A percentile compares a stretch with the other conserved stretches of the same genome.
Conservation (phyloP, 2,329 filamentous ascomycete genomes). For the Diatrype stigma region DNA sequence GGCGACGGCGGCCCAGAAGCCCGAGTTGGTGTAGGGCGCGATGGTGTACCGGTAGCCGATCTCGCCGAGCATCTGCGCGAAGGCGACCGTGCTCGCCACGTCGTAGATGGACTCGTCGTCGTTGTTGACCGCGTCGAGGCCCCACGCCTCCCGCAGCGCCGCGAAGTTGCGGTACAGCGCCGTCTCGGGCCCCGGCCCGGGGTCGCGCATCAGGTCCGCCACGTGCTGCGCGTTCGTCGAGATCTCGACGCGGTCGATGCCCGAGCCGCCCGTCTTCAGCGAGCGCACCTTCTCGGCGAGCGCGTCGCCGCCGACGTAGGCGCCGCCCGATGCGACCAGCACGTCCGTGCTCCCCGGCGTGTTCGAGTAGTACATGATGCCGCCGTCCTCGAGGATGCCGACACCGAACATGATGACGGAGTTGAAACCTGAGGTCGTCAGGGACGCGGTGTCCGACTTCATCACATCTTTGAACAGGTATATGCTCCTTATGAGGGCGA, state of each 20-base stretch:
- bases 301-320: slow-evolving; percentile 45
- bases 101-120: slow-evolving; percentile 43
- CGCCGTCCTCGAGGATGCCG: slow-evolving; percentile 37
- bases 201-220: slow-evolving; percentile 31
- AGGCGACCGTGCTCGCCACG: slow-evolving; percentile 35
- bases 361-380: slow-evolving; percentile 43
- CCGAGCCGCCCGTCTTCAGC: slow-evolving; percentile 32
- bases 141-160: slow-evolving; percentile 36
- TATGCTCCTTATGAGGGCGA: slow-evolving; percentile 26
- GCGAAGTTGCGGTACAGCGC: slow-evolving; percentile 36
- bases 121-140: slow-evolving; percentile 42
- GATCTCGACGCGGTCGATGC: slow-evolving; percentile 36
- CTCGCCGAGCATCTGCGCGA: slow-evolving; percentile 36
- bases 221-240: slow-evolving; percentile 41
- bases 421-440: slow-evolving; percentile 40
- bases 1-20: slow-evolving; percentile 33
- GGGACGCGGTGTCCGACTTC: slow-evolving; percentile 37
- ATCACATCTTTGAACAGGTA: slow-evolving; percentile 41
- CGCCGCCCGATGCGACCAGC: slow-evolving; percentile 32
- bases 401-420: slow-evolving; percentile 40
- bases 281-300: slow-evolving; percentile 42
- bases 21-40: slow-evolving; percentile 36
- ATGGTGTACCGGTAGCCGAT: slow-evolving; percentile 40
- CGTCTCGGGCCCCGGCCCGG: slow-evolving; percentile 30
- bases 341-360: slow-evolving; percentile 32